Evolutionary conservation across 2,329 filamentous ascomycete genomes (phyloP), one percentile per base, ranked within the genome.

Genomic region (Arthrobotrys sphaeroides): DNA sequence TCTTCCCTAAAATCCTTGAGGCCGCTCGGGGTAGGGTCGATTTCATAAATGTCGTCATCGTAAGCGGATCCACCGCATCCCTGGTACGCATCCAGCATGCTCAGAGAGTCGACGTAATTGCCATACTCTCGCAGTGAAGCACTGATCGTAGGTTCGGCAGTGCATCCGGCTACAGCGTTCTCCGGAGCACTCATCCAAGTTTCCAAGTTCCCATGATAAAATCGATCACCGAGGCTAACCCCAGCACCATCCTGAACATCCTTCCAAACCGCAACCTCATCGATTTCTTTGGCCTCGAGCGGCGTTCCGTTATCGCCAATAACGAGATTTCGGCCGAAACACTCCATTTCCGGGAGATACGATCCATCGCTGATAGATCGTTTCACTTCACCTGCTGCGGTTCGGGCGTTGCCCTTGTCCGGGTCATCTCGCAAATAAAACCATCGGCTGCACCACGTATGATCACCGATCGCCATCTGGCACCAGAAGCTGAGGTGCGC

Each of bases 401-500:
- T 67, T 24, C 89, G 82, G 61, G 87, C 84, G 79, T 94, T 80
- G 79, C 94, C 91, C 22, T 85, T 85, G 0, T 91, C 91, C 47
- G 86, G 6, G 92, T 91, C 89, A 90, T 94, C 68, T 90, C 90
- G 88, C 78, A 91, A 89, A 79, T 96, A 92, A 94, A 96, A 99
- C 79, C 94, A 91, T 47, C 96, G 87, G 0, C 95, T 94, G 18
- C 57, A 62, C 64, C 91, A 91, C 78, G 91, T 91, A n/a, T 88
- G 86, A 81, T 97, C 95, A 3, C 95, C 96, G 7, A 99, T 89
- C 0, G 91, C 93, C 83, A 98, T 93, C 81, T 99, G 95, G 81
- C 96, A 99, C 94, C 94, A 99, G 81, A 96, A 95, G 81, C 96
- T 90, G 26, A 99, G 86, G 76, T 98, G 93, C 67, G 87, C 89